Evolutionary conservation across 2,329 filamentous ascomycete genomes (phyloP), one percentile per base, ranked within the genome.

Genomic region (Fusarium anthophilum): DNA sequence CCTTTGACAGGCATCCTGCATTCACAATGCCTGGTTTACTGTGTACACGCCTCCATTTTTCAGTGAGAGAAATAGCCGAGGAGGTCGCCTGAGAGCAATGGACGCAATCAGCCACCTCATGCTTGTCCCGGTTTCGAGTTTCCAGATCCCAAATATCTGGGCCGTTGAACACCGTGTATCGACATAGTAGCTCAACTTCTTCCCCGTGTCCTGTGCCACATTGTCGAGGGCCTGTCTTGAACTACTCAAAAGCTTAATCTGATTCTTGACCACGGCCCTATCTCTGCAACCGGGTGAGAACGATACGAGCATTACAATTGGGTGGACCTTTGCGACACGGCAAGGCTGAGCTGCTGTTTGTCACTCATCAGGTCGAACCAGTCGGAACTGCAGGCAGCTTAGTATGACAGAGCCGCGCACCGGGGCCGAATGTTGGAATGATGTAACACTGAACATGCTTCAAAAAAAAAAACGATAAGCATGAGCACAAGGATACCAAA

Each of bases 11-110:
- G 62, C 43, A 26, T 58, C 20, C 74, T 39, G 48, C 77, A 62
- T 68, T 63, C 66, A 66, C 39, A 76, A 73, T 53, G 64, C 65
- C 44, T 35, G 50, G 8, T 69, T 75, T 69, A 74, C 68, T 72
- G 59, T 59, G n/a, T 47, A 61, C 65, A 79, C 76, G 5, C 69
- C 69, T 26, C 45, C 41, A 17, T 22, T 57, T 76, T 41, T 32
- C 30, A 26, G 41, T n/a, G 30, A 38, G 53, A 53, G 37, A 37
- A 39, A 64, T 48, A 14, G 17, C 22, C 18, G 35, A 28, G 13
- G n/a, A 35, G 8, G 43, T 47, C 24, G n/a, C 41, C 38, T 22
- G 38, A 18, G 45, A 38, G 38, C 24, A 47, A 48, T 39, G 32
- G 18, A 69, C 43, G 43, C 64, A 45, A 45, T 63, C 56, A 48